A percentile compares a stretch with the other conserved stretches of the same genome.
phyloP scores from a whole-genome alignment of 2,329 filamentous ascomycete species.

The Fusarium nodosum region DNA sequence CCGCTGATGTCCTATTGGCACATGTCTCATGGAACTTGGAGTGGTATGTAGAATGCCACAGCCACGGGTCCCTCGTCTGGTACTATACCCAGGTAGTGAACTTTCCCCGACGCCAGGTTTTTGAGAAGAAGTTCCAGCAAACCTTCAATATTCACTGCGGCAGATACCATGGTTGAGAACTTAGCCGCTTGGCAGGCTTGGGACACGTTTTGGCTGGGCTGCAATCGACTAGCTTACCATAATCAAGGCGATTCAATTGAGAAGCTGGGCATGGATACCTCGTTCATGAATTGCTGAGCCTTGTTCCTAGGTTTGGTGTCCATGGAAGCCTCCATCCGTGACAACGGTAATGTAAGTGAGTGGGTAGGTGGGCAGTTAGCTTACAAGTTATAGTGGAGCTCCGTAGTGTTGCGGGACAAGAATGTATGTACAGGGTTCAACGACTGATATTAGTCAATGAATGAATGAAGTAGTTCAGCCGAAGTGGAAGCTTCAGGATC shows the following conservation, averaged over 20 bases:
- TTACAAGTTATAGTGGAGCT: conserved; percentile 9
- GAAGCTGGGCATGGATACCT: background rate
- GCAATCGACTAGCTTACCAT: background rate
- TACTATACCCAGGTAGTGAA: background rate
- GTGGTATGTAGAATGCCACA: background rate
- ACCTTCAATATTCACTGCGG: conserved; percentile 15
- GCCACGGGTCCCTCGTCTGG: conserved; percentile 5
- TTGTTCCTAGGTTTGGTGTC: conserved; percentile 17
- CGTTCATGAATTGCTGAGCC: conserved; percentile 1
- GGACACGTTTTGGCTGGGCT: conserved; percentile 8
- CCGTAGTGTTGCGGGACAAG: conserved; percentile 3
- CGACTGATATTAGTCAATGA: conserved; percentile 11
- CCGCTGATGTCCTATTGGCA: conserved; percentile 20
- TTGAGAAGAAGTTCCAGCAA: conserved; percentile 30
- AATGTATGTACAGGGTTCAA: conserved; percentile 10
- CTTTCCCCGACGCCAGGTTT: background rate
- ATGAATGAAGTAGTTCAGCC: conserved; percentile 14
- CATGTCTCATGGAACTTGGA: conserved; percentile 12
- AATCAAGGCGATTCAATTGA: background rate
- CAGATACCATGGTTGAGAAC: conserved; percentile 9
- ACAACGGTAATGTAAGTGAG: background rate
- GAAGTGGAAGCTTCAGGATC: conserved; percentile 12
- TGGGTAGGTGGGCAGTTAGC: conserved; percentile 2
- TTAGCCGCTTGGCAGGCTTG: conserved; percentile 4
- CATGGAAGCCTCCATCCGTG: background rate